A percentile compares a stretch with the other conserved stretches of the same genome.
These are phyloP conservation scores for Nitzschia sp. DNA, from an alignment of 108 stramenopile genomes.

Conservation along the genomic window DNA sequence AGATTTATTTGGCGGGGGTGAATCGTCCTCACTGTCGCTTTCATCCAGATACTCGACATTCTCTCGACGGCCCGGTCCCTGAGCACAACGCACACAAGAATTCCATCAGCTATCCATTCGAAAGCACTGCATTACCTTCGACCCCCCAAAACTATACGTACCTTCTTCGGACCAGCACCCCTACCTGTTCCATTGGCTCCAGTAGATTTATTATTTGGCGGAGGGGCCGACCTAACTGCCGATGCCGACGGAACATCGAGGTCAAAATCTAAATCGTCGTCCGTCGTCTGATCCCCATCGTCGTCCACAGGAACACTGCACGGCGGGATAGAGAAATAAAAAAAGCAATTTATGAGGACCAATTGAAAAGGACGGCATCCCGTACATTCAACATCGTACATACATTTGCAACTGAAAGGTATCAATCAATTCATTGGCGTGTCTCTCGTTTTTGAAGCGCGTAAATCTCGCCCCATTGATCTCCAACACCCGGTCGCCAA, in stretches of 20 bases:
- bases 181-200: neutral
- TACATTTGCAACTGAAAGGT: constrained; percentile 26
- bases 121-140: too few species aligned
- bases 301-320: constrained; percentile 7
- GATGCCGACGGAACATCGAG: neutral
- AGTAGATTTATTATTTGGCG: neutral
- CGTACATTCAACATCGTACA: neutral
- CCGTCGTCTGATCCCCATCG: neutral
- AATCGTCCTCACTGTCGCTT: neutral
- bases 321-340: neutral
- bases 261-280: constrained; percentile 4
- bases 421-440: constrained; percentile 34
- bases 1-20: neutral
- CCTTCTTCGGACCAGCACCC: neutral
- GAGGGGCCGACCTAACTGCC: neutral
- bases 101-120: too few species aligned
- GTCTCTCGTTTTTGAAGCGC: constrained; percentile 18
- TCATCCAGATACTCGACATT: constrained; percentile 12
- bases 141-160: neutral
- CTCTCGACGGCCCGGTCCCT: constrained; percentile 7
- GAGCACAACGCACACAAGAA: too few species aligned
- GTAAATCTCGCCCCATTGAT: constrained; percentile 25
- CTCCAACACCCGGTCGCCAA: constrained; percentile 34
- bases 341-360: constrained; percentile 1
- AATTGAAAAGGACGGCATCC: neutral